These are phyloP conservation scores for Trichoderma koningiopsis DNA, from an alignment of 2,329 filamentous ascomycete genomes.

Conservation along the genomic window DNA sequence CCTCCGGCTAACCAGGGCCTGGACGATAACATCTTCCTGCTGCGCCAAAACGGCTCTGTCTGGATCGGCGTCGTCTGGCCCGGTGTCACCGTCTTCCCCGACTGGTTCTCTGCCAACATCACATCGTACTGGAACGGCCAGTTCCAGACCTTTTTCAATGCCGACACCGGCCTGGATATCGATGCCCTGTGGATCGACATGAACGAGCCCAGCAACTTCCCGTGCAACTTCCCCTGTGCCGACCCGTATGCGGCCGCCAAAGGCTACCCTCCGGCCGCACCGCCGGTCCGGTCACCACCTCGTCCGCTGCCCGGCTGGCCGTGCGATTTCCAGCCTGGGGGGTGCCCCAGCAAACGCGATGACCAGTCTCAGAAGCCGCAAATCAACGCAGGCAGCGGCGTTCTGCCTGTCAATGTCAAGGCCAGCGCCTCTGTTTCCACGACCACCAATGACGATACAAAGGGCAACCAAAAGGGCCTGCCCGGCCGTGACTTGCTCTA, in stretches of 20 bases:
- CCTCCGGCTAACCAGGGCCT: slow-evolving; percentile 46
- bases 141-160: slow-evolving; percentile 65
- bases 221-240: slow-evolving; percentile 36
- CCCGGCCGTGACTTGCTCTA: slow-evolving; percentile 65
- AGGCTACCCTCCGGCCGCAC: slow-evolving; percentile 61
- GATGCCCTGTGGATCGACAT: slow-evolving; percentile 80
- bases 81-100: slow-evolving; percentile 70
- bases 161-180: slow-evolving; percentile 68
- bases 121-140: slow-evolving; percentile 70
- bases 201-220: slow-evolving; percentile 50
- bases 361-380: not conserved
- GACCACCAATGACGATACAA: slow-evolving; percentile 53
- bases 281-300: slow-evolving; percentile 63
- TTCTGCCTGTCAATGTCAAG: slow-evolving; percentile 2
- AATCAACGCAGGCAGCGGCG: slow-evolving; percentile 11
- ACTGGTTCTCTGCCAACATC: slow-evolving; percentile 72
- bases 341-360: slow-evolving; percentile 27
- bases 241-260: slow-evolving; percentile 33
- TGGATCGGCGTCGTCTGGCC: slow-evolving; percentile 75
- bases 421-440: slow-evolving; percentile 21
- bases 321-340: slow-evolving; percentile 36
- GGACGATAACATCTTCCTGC: slow-evolving; percentile 51
- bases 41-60: slow-evolving; percentile 56
- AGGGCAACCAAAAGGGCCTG: slow-evolving; percentile 44
- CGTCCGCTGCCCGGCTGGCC: slow-evolving; percentile 70